These are phyloP conservation scores for Hibiscus tridactylites DNA, from an alignment of 345 rosid genomes.

Conservation along the genomic window DNA sequence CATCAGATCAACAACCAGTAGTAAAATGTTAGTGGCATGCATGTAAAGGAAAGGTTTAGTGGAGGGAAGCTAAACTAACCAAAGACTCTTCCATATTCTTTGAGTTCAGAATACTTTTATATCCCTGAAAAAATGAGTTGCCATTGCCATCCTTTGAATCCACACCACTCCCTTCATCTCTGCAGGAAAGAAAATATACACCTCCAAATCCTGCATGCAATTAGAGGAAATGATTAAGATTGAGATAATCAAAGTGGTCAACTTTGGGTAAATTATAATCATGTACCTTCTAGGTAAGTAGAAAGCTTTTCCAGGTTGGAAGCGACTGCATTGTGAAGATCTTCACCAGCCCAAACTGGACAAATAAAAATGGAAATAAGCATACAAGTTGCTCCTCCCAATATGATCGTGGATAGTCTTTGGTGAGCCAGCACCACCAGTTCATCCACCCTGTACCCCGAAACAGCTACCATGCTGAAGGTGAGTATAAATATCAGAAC, in stretches of 20 bases:
- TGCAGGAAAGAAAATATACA: conserved; percentile 37
- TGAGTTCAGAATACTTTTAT: conserved; percentile 50
- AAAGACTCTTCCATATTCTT: conserved; percentile 50
- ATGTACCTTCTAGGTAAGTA: conserved; percentile 46
- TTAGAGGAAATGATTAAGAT: neutral
- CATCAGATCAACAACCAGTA: neutral
- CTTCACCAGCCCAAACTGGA: conserved; percentile 77
- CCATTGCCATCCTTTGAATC: conserved; percentile 9
- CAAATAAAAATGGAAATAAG: conserved; percentile 40
- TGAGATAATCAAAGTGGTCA: no score
- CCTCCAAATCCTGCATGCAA: conserved; percentile 42
- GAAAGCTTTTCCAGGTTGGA: conserved; percentile 52
- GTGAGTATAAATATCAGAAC: conserved; percentile 68
- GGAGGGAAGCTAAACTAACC: conserved; percentile 31
- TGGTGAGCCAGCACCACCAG: conserved; percentile 40
- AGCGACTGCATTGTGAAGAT: conserved; percentile 46
- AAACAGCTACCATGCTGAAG: conserved; percentile 62
- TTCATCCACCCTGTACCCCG: conserved; percentile 53
- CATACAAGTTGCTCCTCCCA: conserved; percentile 51
- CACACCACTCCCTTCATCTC: neutral
- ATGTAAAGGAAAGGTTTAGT: conserved; percentile 5
- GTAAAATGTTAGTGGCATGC: conserved; percentile 14
- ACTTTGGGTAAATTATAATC: neutral
- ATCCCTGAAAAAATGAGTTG: conserved; percentile 32
- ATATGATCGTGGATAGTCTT: conserved; percentile 54